Evolutionary conservation across 2,329 filamentous ascomycete species (phyloP), one percentile per base, ranked within the genome.

Genomic region (Fusarium nodosum): DNA sequence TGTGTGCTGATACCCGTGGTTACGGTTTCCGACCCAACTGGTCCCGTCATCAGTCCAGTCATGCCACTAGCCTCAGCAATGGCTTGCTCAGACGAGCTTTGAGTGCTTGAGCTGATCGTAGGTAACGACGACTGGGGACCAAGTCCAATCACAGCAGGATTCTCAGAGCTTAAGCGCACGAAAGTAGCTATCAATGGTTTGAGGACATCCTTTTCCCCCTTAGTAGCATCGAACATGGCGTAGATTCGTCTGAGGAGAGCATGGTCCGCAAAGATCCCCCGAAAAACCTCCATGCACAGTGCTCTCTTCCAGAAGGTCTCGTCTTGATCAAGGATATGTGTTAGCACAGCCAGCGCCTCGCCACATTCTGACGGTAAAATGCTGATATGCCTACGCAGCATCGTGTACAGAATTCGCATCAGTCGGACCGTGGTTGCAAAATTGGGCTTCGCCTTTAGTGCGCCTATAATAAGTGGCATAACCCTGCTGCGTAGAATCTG

Each of bases 101-200:
- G 88, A 87, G 51, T 84, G 84, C 42, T 82, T 84, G 34, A 85
- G 84, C 7, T 87, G 86, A 20, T 85, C 0, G 87, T 86, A 8
- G 96, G 94, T 34, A 95, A 88, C 1, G 93, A 94, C 2, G 96
- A 98, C 72, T 97, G 93, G 66, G 93, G 90, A 7, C 94, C 91
- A 5, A 98, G 87, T 0, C 96, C 96, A 66, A 99, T 98, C 28
- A 97, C 85, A 0, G 88, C 83, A 2, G 96, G 96, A 75, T 94
- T 97, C 76, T 99, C 96, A 0, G 94, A 94, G 56, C 95, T 95
- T 11, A 98, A 83, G 16, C 94, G 89, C n/a, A 98, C 96, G 76
- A 99, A 94, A 0, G 92, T 91, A 12, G 93, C 92, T 66, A 96
- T 91, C 64, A 97, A 85, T 60, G 94, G 91, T 73, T 92, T 91